Conservation (phyloP, 2,329 filamentous ascomycete genomes). For the Fusarium sp. region DNA sequence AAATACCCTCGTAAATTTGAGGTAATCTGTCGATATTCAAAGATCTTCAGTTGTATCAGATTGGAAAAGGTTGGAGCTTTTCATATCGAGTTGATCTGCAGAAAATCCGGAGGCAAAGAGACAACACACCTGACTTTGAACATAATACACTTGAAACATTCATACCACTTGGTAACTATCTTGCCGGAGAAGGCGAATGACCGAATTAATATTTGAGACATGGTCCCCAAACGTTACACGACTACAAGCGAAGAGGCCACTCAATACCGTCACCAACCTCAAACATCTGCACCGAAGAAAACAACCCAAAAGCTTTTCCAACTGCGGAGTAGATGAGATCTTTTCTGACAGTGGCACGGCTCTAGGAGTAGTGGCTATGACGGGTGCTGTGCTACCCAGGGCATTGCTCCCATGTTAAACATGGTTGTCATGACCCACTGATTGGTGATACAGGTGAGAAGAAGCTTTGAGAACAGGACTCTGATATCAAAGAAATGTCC, state of each 20-base stretch:
- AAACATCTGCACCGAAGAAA: slow-evolving; percentile 21
- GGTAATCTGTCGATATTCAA: background rate
- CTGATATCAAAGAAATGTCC: background rate
- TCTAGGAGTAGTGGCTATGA: slow-evolving; percentile 48
- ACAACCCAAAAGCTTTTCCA: slow-evolving; percentile 4
- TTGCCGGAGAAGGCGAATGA: slow-evolving; percentile 37
- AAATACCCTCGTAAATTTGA: background rate
- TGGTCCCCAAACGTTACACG: slow-evolving; percentile 42
- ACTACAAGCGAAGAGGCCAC: slow-evolving; percentile 33
- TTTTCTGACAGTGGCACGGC: slow-evolving; percentile 51
- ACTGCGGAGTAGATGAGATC: slow-evolving; percentile 40
- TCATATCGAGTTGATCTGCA: slow-evolving; percentile 35
- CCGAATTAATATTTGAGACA: slow-evolving; percentile 51
- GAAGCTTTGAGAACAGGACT: slow-evolving; percentile 1
- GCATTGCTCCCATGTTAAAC: slow-evolving; percentile 29
- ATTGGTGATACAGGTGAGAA: slow-evolving; percentile 20
- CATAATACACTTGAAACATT: slow-evolving; percentile 46
- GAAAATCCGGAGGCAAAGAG: background rate
- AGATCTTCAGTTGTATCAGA: background rate
- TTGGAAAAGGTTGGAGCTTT: slow-evolving; percentile 20
- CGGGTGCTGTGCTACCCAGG: slow-evolving; percentile 52
- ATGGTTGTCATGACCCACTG: slow-evolving; percentile 31
- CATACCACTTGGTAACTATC: slow-evolving; percentile 27
- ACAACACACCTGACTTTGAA: slow-evolving; percentile 10
- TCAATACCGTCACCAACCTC: slow-evolving; percentile 38